Percentiles rank a stretch among this genome's conserved stretches.
Conservation (phyloP, 2,329 filamentous ascomycete species). For the Triangularia verruculosa region DNA sequence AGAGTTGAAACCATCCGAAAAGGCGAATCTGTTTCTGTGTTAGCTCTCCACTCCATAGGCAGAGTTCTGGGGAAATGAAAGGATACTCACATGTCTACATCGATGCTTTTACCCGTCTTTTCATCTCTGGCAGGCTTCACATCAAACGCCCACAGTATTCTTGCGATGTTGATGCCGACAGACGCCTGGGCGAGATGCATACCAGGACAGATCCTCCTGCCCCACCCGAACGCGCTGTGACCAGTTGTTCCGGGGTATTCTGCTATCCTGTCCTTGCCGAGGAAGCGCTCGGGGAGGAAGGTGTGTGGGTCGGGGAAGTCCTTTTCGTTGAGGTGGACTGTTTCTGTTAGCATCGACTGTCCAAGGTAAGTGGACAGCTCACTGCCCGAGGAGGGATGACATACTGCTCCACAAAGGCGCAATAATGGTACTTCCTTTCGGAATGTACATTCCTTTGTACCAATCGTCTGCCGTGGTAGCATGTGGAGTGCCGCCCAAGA, state of each 20-base stretch:
- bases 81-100: conserved; percentile 39
- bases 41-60: not conserved
- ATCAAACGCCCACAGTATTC: conserved; percentile 54
- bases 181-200: conserved; percentile 52
- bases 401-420: conserved; percentile 40
- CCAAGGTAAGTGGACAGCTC: fast-evolving
- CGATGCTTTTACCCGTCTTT: conserved; percentile 31
- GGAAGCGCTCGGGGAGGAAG: conserved; percentile 39
- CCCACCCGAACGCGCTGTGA: conserved; percentile 43
- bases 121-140: conserved; percentile 33
- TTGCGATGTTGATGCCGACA: conserved; percentile 44
- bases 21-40: conserved; percentile 36
- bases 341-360: conserved; percentile 22
- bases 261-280: conserved; percentile 28
- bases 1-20: conserved; percentile 43
- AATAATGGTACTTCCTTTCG: conserved; percentile 42
- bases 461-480: conserved; percentile 43
- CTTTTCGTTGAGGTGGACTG: conserved; percentile 39
- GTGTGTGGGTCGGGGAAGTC: conserved; percentile 41
- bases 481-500: conserved; percentile 44
- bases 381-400: conserved; percentile 28
- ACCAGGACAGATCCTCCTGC: conserved; percentile 40
- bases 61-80: not conserved
- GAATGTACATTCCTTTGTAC: conserved; percentile 44
- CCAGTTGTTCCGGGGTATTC: conserved; percentile 38